Evolutionary conservation across 1,284 basidiomycete genomes (phyloP), one percentile per base, ranked within the genome.

Genomic region (Hemileia vastatrix): DNA sequence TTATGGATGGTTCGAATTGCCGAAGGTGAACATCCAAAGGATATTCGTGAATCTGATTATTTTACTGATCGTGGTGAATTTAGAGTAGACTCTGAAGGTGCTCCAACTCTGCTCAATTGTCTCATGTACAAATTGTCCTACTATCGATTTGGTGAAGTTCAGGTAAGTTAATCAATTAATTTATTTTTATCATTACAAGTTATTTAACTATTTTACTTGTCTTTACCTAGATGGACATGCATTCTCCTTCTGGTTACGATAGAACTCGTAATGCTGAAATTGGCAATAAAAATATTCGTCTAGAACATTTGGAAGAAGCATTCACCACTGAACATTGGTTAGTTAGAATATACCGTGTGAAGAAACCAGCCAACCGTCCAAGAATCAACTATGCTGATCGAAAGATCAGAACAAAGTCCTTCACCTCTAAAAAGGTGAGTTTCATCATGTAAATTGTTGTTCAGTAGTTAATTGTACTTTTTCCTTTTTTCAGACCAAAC

Each of bases 291-390:
- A n/a, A n/a, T n/a, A n/a, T n/a, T n/a, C n/a, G n/a, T n/a, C n/a
- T n/a, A n/a, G n/a, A n/a, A n/a, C n/a, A n/a, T n/a, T 81, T 94
- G 88, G 90, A 95, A 69, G 92, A 96, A 77, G 92, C 91, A 6
- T 95, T 92, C 79, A 95, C 92, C 1, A 90, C 89, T 6, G 92
- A 95, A 79, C 95, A 96, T 78, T 96, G 92, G 92, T 92, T 95
- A 70, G 90, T 90, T 65, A 86, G 94, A 53, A 96, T 98, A 74
- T 98, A 91, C 76, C 80, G 90, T 73, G 95, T 98, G 58, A 94
- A 91, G 80, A 92, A 91, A 74, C 90, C 95, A 60, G 95, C 98
- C 77, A 77, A 83, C 19, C 81, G 98, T 2, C 93, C 91, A 21
- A 83, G 94, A 66, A 87, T 91, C 68, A 83, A 86, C 64, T 88